Conservation (phyloP, 441 rosid species). For the Brassica balearica region DNA sequence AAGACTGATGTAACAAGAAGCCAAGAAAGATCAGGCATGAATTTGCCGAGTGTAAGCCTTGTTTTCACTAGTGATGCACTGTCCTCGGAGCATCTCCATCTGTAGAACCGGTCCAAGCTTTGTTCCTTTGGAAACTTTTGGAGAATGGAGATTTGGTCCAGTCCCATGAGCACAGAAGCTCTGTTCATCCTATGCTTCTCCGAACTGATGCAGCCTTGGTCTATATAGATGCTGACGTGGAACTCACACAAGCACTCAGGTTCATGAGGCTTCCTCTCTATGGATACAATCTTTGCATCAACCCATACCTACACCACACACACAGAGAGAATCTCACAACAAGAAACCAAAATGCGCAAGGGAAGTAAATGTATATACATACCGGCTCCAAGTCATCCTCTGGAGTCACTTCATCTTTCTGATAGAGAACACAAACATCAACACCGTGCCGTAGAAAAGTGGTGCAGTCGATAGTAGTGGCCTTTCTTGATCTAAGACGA, state of each 20-base stretch:
- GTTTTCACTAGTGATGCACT: slow-evolving; percentile 55
- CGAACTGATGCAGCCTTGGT: slow-evolving; percentile 62
- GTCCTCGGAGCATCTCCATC: slow-evolving; percentile 78
- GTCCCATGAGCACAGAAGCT: slow-evolving; percentile 53
- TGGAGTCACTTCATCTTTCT: slow-evolving; percentile 7
- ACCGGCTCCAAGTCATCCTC: slow-evolving; percentile 27
- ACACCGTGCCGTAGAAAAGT: slow-evolving; percentile 80
- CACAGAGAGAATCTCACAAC: neutral
- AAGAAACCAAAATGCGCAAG: no score
- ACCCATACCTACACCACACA: slow-evolving; percentile 62
- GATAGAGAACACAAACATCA: slow-evolving; percentile 75
- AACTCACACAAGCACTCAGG: slow-evolving; percentile 70
- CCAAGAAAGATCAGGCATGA: slow-evolving; percentile 73
- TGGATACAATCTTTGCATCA: slow-evolving; percentile 78
- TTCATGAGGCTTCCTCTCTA: slow-evolving; percentile 82
- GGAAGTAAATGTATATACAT: neutral
- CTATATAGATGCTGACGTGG: slow-evolving; percentile 59
- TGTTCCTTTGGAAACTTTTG: slow-evolving; percentile 63
- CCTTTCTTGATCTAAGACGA: slow-evolving; percentile 75
- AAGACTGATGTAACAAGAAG: slow-evolving; percentile 69
- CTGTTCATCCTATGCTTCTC: slow-evolving; percentile 61
- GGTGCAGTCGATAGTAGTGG: slow-evolving; percentile 66
- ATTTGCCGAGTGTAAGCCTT: slow-evolving; percentile 68
- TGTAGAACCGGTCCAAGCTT: slow-evolving; percentile 53
- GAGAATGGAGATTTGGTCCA: slow-evolving; percentile 66